These are phyloP conservation scores for Coffea eugenioides DNA, from an alignment of 257 asterid genomes.

Conservation along the genomic window DNA sequence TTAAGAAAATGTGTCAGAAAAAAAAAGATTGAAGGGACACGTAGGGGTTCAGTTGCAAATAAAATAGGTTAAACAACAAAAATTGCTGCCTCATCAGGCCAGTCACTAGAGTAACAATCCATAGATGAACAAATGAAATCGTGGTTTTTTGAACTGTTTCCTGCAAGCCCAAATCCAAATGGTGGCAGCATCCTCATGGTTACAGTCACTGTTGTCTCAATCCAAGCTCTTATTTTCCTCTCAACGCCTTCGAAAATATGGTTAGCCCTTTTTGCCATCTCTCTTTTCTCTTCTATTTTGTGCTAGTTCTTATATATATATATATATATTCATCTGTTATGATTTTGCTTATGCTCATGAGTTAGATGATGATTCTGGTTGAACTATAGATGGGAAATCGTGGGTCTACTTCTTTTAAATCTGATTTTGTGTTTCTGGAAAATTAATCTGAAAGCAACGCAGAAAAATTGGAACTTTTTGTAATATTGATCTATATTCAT, in stretches of 20 bases:
- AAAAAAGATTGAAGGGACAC: no score
- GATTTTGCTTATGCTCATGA: neutral
- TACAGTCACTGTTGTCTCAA: conserved; percentile 44
- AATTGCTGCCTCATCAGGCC: neutral
- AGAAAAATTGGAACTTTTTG: neutral
- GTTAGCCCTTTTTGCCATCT: conserved; percentile 29
- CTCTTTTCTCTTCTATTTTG: conserved; percentile 7
- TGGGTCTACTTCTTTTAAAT: neutral
- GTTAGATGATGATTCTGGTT: neutral
- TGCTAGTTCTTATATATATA: neutral
- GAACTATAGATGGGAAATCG: neutral
- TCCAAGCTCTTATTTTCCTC: conserved; percentile 32
- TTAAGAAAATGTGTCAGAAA: no score
- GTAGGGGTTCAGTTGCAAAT: neutral
- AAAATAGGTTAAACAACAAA: neutral
- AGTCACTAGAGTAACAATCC: neutral
- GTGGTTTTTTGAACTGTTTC: neutral
- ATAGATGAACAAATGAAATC: neutral
- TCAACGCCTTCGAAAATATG: conserved; percentile 52
- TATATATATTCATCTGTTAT: neutral
- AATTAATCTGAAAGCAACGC: neutral
- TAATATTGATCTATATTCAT: no score
- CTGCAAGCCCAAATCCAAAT: neutral
- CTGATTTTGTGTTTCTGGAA: neutral
- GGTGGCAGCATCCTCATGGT: conserved; percentile 38